Evolutionary conservation across 1,284 basidiomycete genomes (phyloP), one percentile per base, ranked within the genome.

Genomic region (Albatrellus sp.): DNA sequence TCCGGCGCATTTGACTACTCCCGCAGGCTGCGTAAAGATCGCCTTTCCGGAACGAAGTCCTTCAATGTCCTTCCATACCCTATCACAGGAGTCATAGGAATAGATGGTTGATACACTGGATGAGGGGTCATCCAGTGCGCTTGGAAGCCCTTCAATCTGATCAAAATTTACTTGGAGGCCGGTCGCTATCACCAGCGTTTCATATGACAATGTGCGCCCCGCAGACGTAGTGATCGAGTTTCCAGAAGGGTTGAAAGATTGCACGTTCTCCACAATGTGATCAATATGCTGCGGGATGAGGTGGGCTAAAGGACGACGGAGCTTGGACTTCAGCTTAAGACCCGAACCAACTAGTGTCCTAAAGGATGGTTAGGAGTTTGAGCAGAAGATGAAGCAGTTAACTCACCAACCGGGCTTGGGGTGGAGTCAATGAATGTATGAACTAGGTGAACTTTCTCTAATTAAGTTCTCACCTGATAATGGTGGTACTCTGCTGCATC

Each of bases 11-110:
- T 98, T 98, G 62, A 98, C 77, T 19, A 90, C 69, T 17, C 93
- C 91, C n/a, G 84, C 79, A 28, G 93, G 94, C 61, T 98, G 94
- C 0, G 94, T 98, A 67, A 98, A 98, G 56, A 98, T 75, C 2
- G 93, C 92, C 44, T 82, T 78, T 14, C 90, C 92, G 4, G 70
- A 67, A 42, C 82, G 75, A 50, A 93, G 72, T 8, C 72, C 68
- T 48, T 88, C 76, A 40, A 94, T 80, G 54, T 90, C 77, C 42
- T 70, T 65, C 88, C 88, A 93, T 3, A 79, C 77, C 64, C 90
- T 92, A 64, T 94, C 88, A 56, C 81, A 88, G 10, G 86, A 86
- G 44, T 86, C 75, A 60, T 86, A 89, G 0, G 82, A 86, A 68
- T 98, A 98, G 52, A 96, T 96, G n/a, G 85, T 85, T 5, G 88